These are phyloP conservation scores for Delonix regia DNA, from an alignment of 306 rosid genomes.

Conservation along the genomic window DNA sequence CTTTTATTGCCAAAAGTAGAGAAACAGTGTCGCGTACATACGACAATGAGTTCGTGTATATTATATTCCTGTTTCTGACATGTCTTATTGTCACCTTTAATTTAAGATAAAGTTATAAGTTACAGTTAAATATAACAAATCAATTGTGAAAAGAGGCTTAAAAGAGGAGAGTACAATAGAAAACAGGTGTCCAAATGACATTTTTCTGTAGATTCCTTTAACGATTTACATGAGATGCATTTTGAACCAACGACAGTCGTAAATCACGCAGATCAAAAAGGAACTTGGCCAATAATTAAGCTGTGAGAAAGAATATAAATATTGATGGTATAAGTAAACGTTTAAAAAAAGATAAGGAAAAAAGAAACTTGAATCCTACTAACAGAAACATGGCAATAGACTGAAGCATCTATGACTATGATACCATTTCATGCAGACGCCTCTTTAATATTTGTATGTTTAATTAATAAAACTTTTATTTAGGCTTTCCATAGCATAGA, in stretches of 20 bases:
- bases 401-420: background rate
- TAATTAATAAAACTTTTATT: background rate
- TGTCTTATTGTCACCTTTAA: too few relatives aligned
- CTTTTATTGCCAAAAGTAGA: too few relatives aligned
- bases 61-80: too few relatives aligned
- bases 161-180: background rate
- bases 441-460: background rate
- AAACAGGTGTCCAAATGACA: background rate
- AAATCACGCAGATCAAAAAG: background rate
- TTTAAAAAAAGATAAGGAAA: too few relatives aligned
- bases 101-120: too few relatives aligned
- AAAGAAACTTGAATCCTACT: background rate
- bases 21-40: too few relatives aligned
- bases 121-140: background rate
- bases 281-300: background rate
- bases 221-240: background rate
- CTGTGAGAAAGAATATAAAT: background rate
- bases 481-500: background rate
- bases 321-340: background rate
- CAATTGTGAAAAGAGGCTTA: background rate
- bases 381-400: too few relatives aligned
- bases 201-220: too few relatives aligned
- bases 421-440: background rate
- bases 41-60: too few relatives aligned
- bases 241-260: background rate